phyloP scores from a whole-genome alignment of 129 eudicot genomes.

The Flaveria robusta region DNA sequence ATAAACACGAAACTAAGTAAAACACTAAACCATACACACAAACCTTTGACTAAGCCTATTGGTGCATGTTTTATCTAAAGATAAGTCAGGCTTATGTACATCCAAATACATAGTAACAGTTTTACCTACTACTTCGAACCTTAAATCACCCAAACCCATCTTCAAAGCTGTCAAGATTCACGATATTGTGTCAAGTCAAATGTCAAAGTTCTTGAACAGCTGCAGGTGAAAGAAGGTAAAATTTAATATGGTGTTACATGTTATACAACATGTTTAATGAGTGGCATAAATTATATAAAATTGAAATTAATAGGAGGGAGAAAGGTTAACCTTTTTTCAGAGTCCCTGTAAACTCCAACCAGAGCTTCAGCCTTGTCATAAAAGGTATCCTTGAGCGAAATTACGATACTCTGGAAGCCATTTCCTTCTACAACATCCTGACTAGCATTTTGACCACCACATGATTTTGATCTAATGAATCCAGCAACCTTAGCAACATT shows the following conservation, averaged over 20 bases:
- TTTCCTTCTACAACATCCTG: constrained; percentile 57
- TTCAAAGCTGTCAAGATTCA: constrained; percentile 42
- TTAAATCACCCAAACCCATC: constrained; percentile 15
- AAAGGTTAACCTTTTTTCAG: constrained; percentile 62
- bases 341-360: constrained; percentile 93
- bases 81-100: constrained; percentile 28
- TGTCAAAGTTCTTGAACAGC: constrained; percentile 93
- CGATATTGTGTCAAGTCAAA: constrained; percentile 78
- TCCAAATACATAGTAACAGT: neutral
- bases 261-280: neutral
- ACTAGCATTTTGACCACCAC: constrained; percentile 42
- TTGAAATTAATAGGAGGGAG: neutral
- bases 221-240: constrained; percentile 31
- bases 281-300: neutral
- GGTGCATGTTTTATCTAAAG: constrained; percentile 21
- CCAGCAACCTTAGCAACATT: constrained; percentile 94
- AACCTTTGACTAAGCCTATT: constrained; percentile 18
- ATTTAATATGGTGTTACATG: neutral
- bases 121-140: constrained; percentile 10
- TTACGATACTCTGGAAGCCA: constrained; percentile 96
- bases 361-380: constrained; percentile 98
- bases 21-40: constrained; percentile 26
- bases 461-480: constrained; percentile 89
- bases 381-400: constrained; percentile 91
- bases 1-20: constrained; percentile 18